Percentiles rank a stretch among this genome's conserved stretches.
Conservation (phyloP, 805 yeast species). For the Ogataea trehalophila region DNA sequence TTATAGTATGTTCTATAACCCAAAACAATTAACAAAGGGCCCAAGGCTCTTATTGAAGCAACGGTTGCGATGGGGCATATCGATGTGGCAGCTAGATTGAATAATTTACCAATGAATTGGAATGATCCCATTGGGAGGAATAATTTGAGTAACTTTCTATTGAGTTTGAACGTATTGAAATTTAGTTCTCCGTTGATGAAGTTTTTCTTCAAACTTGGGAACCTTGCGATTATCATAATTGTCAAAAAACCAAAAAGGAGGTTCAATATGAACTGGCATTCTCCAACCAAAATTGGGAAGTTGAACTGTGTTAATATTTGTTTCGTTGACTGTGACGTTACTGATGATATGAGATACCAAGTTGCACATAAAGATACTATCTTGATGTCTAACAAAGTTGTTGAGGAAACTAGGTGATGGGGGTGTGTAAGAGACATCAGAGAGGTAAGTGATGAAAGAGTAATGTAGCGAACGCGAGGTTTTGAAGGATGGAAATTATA, state of each 20-base stretch:
- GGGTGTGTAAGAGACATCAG: too few relatives aligned
- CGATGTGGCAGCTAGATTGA: constrained; percentile 60
- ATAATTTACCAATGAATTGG: constrained; percentile 60
- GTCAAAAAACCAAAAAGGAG: constrained; percentile 26
- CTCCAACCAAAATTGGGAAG: constrained; percentile 60
- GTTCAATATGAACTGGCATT: constrained; percentile 55
- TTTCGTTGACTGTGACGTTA: constrained; percentile 63
- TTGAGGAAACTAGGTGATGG: neutral
- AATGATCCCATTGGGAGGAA: constrained; percentile 62
- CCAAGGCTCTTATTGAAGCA: constrained; percentile 62
- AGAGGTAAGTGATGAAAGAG: too few relatives aligned
- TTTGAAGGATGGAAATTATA: too few relatives aligned
- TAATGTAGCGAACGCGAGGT: too few relatives aligned
- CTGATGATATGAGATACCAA: constrained; percentile 61
- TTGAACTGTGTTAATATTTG: constrained; percentile 48
- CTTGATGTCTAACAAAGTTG: constrained; percentile 30
- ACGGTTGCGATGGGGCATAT: constrained; percentile 64
- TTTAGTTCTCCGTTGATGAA: constrained; percentile 61
- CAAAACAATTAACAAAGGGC: constrained; percentile 56
- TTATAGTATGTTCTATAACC: constrained; percentile 49
- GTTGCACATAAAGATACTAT: constrained; percentile 41
- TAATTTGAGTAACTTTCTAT: constrained; percentile 38
- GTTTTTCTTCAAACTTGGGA: constrained; percentile 7
- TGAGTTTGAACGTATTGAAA: constrained; percentile 21
- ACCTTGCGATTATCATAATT: constrained; percentile 6